These are phyloP conservation scores for Articulospora tetracladia DNA, from an alignment of 495 filamentous ascomycete genomes.

Conservation along the genomic window DNA sequence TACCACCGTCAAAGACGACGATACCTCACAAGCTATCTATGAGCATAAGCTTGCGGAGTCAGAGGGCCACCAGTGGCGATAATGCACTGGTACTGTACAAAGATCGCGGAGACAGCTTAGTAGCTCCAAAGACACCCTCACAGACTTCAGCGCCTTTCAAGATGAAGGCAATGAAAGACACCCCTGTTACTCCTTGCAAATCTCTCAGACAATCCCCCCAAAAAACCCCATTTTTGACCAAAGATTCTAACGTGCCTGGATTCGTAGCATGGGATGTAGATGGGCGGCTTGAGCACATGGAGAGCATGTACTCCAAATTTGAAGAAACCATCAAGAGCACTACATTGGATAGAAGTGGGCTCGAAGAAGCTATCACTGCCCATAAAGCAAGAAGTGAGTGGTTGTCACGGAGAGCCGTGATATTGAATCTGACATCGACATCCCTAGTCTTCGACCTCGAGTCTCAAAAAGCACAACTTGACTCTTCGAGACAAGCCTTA, in stretches of 20 bases:
- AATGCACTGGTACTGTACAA: slow-evolving; percentile 18
- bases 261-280: slow-evolving; percentile 62
- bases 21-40: slow-evolving; percentile 17
- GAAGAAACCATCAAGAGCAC: slow-evolving; percentile 59
- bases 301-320: slow-evolving; percentile 55
- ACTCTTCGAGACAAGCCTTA: slow-evolving; percentile 14
- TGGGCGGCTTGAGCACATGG: slow-evolving; percentile 59
- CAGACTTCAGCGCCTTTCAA: slow-evolving; percentile 26
- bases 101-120: slow-evolving; percentile 12
- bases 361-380: slow-evolving; percentile 65
- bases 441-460: slow-evolving; percentile 66
- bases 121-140: slow-evolving; percentile 31
- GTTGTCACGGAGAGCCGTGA: background rate
- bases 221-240: slow-evolving; percentile 57
- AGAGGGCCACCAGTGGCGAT: slow-evolving; percentile 10
- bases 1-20: background rate
- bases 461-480: slow-evolving; percentile 48
- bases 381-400: slow-evolving; percentile 71
- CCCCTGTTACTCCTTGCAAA: slow-evolving; percentile 13
- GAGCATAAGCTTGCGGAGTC: slow-evolving; percentile 7
- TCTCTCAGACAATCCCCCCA: slow-evolving; percentile 33
- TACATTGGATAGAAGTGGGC: slow-evolving; percentile 52
- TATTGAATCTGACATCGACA: background rate
- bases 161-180: slow-evolving; percentile 16
- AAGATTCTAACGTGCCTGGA: slow-evolving; percentile 59